These are phyloP conservation scores for Cocos nucifera DNA, from an alignment of 176 grass and related monocot genomes.

Conservation along the genomic window DNA sequence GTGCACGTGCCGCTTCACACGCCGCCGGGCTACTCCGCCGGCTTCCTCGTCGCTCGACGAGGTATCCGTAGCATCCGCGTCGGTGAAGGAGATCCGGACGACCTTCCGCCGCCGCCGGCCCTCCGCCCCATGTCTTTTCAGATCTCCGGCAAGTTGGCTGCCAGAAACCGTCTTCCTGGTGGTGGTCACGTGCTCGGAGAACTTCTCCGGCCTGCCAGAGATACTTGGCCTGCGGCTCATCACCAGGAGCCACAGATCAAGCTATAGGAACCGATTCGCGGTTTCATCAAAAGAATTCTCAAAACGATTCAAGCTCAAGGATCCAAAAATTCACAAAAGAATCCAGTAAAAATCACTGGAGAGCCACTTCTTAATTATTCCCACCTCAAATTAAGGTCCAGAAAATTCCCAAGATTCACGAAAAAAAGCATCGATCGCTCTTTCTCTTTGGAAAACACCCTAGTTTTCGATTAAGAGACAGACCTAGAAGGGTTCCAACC, in stretches of 20 bases:
- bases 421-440: too few relatives aligned
- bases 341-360: too few relatives aligned
- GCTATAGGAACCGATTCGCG: neutral
- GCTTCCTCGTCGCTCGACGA: constrained; percentile 5
- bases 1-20: constrained; percentile 37
- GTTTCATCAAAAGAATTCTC: constrained; percentile 11
- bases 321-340: too few relatives aligned
- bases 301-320: too few relatives aligned
- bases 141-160: too few relatives aligned
- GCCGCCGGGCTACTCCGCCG: neutral
- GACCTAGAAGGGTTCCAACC: too few relatives aligned
- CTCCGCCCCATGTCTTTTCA: neutral
- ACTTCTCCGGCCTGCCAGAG: neutral
- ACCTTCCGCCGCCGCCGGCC: neutral
- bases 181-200: constrained; percentile 4
- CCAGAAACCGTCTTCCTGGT: neutral
- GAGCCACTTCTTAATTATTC: too few relatives aligned
- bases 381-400: too few relatives aligned
- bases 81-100: constrained; percentile 43
- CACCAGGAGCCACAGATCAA: neutral
- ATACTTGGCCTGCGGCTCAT: neutral
- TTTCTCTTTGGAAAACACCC: too few relatives aligned
- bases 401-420: too few relatives aligned
- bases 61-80: constrained; percentile 51
- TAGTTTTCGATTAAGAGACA: too few relatives aligned